phyloP scores from a whole-genome alignment of 352 stramenopile species.

The Nothophytophthora sp. region DNA sequence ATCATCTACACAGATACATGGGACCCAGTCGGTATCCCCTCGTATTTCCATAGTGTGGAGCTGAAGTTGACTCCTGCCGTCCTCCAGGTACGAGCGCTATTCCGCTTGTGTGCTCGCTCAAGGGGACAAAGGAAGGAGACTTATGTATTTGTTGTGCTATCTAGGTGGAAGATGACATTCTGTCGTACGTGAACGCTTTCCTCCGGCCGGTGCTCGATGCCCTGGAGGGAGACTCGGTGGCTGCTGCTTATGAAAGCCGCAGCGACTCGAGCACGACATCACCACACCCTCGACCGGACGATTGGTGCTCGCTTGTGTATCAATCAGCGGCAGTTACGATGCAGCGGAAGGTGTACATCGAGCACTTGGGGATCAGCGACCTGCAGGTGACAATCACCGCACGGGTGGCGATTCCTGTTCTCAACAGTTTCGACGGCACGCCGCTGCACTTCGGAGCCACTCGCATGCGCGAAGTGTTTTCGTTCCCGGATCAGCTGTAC shows the following conservation, averaged over 20 bases:
- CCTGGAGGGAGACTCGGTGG: slow-evolving; percentile 19
- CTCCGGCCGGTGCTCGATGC: slow-evolving; percentile 44
- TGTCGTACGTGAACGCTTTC: slow-evolving; percentile 49
- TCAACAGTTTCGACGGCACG: slow-evolving; percentile 85
- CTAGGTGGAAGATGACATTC: slow-evolving; percentile 62
- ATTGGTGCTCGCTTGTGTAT: slow-evolving; percentile 23
- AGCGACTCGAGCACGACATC: background rate
- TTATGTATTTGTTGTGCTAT: background rate
- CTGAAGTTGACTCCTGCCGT: slow-evolving; percentile 52
- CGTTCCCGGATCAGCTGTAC: slow-evolving; percentile 70
- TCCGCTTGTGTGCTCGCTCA: background rate
- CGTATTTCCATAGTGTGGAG: slow-evolving; percentile 77
- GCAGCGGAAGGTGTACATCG: slow-evolving; percentile 66
- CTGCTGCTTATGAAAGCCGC: background rate
- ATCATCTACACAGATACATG: slow-evolving; percentile 64
- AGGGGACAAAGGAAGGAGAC: slow-evolving; percentile 1
- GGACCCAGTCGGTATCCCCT: slow-evolving; percentile 37
- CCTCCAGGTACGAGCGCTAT: slow-evolving; percentile 55
- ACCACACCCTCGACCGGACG: background rate
- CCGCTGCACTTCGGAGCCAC: slow-evolving; percentile 59
- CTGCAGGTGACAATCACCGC: slow-evolving; percentile 74
- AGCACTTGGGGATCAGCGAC: slow-evolving; percentile 53
- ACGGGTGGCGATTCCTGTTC: slow-evolving; percentile 70
- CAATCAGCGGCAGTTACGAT: slow-evolving; percentile 29
- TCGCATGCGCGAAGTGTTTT: slow-evolving; percentile 70